Evolutionary conservation across 441 rosid species (phyloP).

Genomic region (Manihot esculenta): DNA sequence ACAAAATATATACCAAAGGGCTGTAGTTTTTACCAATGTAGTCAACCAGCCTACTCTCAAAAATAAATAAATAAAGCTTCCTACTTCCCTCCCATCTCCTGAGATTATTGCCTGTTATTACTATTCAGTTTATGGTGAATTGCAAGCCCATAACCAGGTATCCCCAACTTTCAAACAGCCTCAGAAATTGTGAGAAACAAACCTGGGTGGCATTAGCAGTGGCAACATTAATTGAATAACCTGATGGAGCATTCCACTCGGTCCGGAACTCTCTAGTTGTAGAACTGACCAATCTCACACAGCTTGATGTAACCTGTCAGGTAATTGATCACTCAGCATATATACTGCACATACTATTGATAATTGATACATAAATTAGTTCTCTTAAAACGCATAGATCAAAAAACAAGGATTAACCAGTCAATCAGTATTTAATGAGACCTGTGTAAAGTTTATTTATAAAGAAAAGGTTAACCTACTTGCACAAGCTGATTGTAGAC

Average conservation of each 20-base stretch:
- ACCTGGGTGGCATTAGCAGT: conserved; percentile 99
- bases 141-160: not conserved
- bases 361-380: not conserved
- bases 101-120: not conserved
- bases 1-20: not conserved
- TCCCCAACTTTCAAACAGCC: not conserved
- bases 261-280: conserved; percentile 65
- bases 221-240: conserved; percentile 91
- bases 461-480: conserved; percentile 39
- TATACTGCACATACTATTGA: conserved; percentile 11
- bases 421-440: not conserved
- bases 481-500: conserved; percentile 91
- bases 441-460: not conserved
- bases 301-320: conserved; percentile 85
- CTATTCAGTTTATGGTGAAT: not conserved
- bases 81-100: not conserved
- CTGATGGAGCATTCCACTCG: conserved; percentile 90
- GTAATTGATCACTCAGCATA: conserved; percentile 19
- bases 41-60: too few relatives aligned
- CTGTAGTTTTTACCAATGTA: not conserved
- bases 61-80: not conserved
- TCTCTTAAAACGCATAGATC: not conserved
- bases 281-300: conserved; percentile 86
- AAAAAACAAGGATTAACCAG: not conserved
- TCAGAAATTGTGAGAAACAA: conserved; percentile 17